Evolutionary conservation across 2,329 filamentous ascomycete species (phyloP).

Genomic region (Fusarium papillatum): DNA sequence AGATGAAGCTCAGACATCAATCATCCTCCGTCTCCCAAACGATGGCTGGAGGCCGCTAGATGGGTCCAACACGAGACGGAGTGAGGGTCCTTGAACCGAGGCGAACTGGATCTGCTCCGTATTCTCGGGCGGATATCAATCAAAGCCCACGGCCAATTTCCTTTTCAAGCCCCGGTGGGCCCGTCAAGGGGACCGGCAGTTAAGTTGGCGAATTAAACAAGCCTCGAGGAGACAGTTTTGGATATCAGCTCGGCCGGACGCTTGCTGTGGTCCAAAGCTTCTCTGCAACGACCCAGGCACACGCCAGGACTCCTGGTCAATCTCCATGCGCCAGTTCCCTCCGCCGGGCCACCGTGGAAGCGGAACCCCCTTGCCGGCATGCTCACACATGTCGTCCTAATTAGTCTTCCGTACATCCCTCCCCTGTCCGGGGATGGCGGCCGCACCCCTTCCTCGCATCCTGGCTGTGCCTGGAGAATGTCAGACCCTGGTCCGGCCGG

Average conservation of each 20-base stretch:
- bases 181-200: slow-evolving; percentile 39
- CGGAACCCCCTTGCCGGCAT: slow-evolving; percentile 48
- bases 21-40: background rate
- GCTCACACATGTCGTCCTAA: slow-evolving; percentile 31
- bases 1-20: background rate
- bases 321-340: slow-evolving; percentile 37
- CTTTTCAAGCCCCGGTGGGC: slow-evolving; percentile 32
- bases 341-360: slow-evolving; percentile 44
- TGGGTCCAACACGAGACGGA: slow-evolving; percentile 17
- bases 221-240: slow-evolving; percentile 35
- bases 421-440: slow-evolving; percentile 44
- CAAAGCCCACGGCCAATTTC: slow-evolving; percentile 33
- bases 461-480: slow-evolving; percentile 43
- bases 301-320: slow-evolving; percentile 36
- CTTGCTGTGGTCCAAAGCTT: slow-evolving; percentile 30
- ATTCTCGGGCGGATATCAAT: slow-evolving; percentile 33
- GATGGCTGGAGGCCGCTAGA: slow-evolving; percentile 10
- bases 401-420: slow-evolving; percentile 33
- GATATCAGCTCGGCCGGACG: slow-evolving; percentile 33
- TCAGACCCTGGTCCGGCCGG: slow-evolving; percentile 34
- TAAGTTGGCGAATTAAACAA: slow-evolving; percentile 36
- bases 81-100: slow-evolving; percentile 21
- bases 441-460: slow-evolving; percentile 39
- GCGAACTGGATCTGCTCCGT: slow-evolving; percentile 30
- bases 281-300: slow-evolving; percentile 20